Evolutionary conservation across 208 protist genomes (phyloP).

Genomic region (Strigomonas oncopelti): DNA sequence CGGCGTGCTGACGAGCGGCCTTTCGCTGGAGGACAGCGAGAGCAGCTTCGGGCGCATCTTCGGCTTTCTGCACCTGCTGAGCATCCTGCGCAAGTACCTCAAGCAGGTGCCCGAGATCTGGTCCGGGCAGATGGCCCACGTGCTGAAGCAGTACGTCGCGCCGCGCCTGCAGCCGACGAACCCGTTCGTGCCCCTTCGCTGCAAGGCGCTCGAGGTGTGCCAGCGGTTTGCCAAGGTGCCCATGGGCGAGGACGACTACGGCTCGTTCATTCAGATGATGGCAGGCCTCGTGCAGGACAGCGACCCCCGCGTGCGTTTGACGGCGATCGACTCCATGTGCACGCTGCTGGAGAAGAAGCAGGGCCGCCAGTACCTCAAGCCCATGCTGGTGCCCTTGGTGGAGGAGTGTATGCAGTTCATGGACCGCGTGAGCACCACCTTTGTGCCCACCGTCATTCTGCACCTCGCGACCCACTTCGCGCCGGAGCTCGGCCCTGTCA

Average conservation of each 20-base stretch:
- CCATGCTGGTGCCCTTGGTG: slow-evolving; percentile 68
- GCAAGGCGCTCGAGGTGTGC: slow-evolving; percentile 79
- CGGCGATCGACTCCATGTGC: slow-evolving; percentile 81
- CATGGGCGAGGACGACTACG: slow-evolving; percentile 70
- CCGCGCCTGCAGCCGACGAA: slow-evolving; percentile 53
- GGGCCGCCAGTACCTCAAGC: slow-evolving; percentile 55
- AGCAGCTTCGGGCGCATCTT: slow-evolving; percentile 61
- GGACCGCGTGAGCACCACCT: slow-evolving; percentile 79
- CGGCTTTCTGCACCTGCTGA: slow-evolving; percentile 81
- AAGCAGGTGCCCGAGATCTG: slow-evolving; percentile 66
- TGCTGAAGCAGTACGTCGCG: slow-evolving; percentile 74
- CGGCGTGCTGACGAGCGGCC: slow-evolving; percentile 45
- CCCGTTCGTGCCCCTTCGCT: slow-evolving; percentile 56
- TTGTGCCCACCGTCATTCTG: slow-evolving; percentile 75
- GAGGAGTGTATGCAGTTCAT: slow-evolving; percentile 83
- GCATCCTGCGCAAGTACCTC: slow-evolving; percentile 75
- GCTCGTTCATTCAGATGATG: slow-evolving; percentile 74
- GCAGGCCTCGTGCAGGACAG: slow-evolving; percentile 55
- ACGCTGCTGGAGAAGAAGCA: slow-evolving; percentile 80
- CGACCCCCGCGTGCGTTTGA: slow-evolving; percentile 74
- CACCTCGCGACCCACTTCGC: slow-evolving; percentile 85
- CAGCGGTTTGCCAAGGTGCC: slow-evolving; percentile 83
- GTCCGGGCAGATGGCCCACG: slow-evolving; percentile 69
- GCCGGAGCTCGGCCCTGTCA: slow-evolving; percentile 68
- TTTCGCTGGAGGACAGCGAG: slow-evolving; percentile 42